Evolutionary conservation across 1,139 yeast genomes (phyloP), one percentile per base, ranked within the genome.

Genomic region (Saccharomyces hybrid): DNA sequence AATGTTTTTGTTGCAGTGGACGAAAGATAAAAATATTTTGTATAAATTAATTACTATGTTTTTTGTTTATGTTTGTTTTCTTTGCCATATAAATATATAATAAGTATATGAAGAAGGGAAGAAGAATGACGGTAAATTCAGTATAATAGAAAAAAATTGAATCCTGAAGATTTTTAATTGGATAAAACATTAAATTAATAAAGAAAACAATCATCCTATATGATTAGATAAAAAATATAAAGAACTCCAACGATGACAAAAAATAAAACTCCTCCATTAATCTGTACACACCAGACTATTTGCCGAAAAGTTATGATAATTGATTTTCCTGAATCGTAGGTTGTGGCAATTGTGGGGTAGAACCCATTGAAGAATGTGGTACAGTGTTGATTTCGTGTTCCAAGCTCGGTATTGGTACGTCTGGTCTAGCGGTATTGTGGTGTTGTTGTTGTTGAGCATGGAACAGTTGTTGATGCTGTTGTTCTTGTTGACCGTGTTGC

Each of bases 1-100:
- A 78, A 79, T 58, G 88, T 83, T 3, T 69, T 75, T 38, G 74
- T 79, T 31, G 79, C 77, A 4, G 68, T 68, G 0, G 73, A 72
- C 54, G 70, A 66, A 53, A 60, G 56, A 57, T 50, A 23, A 31
- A 14, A n/a, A 16, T 28, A 7, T 13, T 13, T 13, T n/a, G 41
- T 32, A n/a, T 14, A 32, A 16, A 32, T 32, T 13, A 32, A 32
- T 32, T n/a, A 32, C 41, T 32, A 2, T 32, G 8, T 13, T 32
- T 32, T 13, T 32, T 32, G 23, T 8, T 34, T 13, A 7, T 16
- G 20, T 16, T 14, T 34, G 42, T 34, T 34, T 2, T 16, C 20
- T 2, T 16, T 16, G 20, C 2, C 20, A 16, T 16, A 20, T 20
- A 2, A 2, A 2, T 20, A 20, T 20, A 34, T 34, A 34, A 14